These are phyloP conservation scores for Candolleomyces efflorescens DNA, from an alignment of 768 basidiomycete species.

Conservation along the genomic window DNA sequence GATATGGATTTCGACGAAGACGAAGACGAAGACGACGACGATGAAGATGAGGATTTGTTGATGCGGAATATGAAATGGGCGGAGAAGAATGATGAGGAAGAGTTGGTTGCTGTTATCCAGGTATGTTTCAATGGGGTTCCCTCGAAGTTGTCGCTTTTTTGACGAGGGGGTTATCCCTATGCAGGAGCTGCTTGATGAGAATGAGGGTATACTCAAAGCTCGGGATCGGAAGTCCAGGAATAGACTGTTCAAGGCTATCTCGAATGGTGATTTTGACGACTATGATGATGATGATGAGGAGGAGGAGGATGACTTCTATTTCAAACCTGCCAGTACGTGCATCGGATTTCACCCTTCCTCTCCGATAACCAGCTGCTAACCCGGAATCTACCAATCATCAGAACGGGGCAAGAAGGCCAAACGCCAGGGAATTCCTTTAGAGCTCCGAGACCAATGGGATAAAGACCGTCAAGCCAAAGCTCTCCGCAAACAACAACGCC, in stretches of 20 bases:
- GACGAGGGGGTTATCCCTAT: background rate
- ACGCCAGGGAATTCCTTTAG: conserved; percentile 45
- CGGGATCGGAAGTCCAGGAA: conserved; percentile 47
- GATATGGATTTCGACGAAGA: conserved; percentile 18
- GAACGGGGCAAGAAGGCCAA: conserved; percentile 53
- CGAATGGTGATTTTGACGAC: conserved; percentile 46
- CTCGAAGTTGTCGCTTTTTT: background rate
- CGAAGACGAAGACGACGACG: conserved; percentile 24
- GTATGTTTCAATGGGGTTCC: too few species aligned
- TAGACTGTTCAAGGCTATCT: conserved; percentile 55
- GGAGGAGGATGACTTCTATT: conserved; percentile 28
- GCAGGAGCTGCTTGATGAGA: conserved; percentile 60
- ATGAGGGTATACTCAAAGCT: conserved; percentile 43
- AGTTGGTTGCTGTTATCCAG: conserved; percentile 49
- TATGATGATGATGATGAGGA: conserved; percentile 12
- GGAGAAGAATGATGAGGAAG: conserved; percentile 58
- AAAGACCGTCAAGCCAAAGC: conserved; percentile 84
- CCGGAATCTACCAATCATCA: conserved; percentile 9
- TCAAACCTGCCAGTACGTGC: conserved; percentile 50
- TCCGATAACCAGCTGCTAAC: too few species aligned
- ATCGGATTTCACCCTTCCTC: background rate
- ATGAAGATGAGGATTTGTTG: conserved; percentile 24
- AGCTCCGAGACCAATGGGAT: conserved; percentile 70
- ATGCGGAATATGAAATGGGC: conserved; percentile 31
- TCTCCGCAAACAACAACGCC: conserved; percentile 61